phyloP scores from a whole-genome alignment of 768 basidiomycete genomes.

The Termitomyces sp. region DNA sequence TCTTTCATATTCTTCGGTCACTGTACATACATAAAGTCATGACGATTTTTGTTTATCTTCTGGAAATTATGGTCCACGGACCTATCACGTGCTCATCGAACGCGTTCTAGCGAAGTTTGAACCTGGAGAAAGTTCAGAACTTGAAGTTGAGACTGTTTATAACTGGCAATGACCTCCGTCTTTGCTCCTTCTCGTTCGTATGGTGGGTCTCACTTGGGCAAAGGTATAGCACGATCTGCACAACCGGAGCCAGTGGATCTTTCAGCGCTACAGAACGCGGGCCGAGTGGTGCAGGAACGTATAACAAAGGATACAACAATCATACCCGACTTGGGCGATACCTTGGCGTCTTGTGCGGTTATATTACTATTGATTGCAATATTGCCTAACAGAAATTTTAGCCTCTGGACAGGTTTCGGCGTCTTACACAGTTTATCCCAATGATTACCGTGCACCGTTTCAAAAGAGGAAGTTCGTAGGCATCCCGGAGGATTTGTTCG shows the following conservation, averaged over 20 bases:
- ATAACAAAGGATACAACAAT: constrained; percentile 68
- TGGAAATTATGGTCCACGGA: not conserved
- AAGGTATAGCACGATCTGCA: constrained; percentile 6
- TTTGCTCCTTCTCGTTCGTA: constrained; percentile 16
- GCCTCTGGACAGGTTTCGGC: constrained; percentile 66
- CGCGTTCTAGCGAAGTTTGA: not conserved
- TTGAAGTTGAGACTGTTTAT: not conserved
- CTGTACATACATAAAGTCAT: too few species aligned
- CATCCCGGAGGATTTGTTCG: constrained; percentile 75
- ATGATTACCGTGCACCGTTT: constrained; percentile 74
- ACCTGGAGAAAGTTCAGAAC: not conserved
- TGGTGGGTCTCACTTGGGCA: constrained; percentile 2
- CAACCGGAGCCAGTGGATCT: constrained; percentile 49
- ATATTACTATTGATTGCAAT: constrained; percentile 3
- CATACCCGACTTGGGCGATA: constrained; percentile 72
- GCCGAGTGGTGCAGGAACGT: constrained; percentile 60
- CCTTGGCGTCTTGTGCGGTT: constrained; percentile 52
- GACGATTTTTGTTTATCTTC: too few species aligned
- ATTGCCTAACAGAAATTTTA: constrained; percentile 19
- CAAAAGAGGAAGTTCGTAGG: constrained; percentile 71
- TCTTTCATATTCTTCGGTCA: too few species aligned
- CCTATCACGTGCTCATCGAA: not conserved
- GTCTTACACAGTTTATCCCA: constrained; percentile 73
- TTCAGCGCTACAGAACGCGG: constrained; percentile 57
- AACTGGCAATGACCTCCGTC: constrained; percentile 13